Percentiles rank a stretch among this genome's conserved stretches.
phyloP scores from a whole-genome alignment of 2,329 filamentous ascomycete genomes.

The Hypoxylon sp. region DNA sequence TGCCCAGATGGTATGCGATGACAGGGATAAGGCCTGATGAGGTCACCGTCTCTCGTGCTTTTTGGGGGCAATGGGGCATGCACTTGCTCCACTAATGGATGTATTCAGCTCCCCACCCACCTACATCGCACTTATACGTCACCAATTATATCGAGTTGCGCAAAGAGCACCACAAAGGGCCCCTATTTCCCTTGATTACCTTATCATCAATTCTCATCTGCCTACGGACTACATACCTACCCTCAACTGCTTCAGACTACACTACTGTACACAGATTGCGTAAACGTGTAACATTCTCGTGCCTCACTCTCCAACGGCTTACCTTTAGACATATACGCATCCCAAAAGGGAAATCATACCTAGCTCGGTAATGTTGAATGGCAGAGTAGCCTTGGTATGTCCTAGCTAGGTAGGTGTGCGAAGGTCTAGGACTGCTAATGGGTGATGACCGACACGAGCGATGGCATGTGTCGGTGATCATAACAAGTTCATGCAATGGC shows the following conservation, averaged over 20 bases:
- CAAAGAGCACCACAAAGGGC: not conserved
- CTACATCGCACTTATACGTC: slow-evolving; percentile 23
- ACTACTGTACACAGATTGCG: not conserved
- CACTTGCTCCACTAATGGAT: no score
- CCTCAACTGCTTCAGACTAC: not conserved
- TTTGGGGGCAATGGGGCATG: slow-evolving; percentile 2
- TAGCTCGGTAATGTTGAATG: not conserved
- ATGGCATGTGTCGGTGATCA: slow-evolving; percentile 21
- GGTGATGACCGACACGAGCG: slow-evolving; percentile 20
- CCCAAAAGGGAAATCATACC: not conserved
- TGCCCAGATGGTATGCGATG: slow-evolving; percentile 31
- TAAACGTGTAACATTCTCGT: not conserved
- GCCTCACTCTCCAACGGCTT: not conserved
- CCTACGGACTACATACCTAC: no score
- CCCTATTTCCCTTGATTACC: slow-evolving; percentile 1
- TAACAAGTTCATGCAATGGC: slow-evolving; percentile 22
- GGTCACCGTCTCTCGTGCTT: slow-evolving; percentile 29
- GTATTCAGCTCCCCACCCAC: slow-evolving; percentile 24
- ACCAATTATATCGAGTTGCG: slow-evolving; percentile 10
- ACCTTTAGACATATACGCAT: not conserved
- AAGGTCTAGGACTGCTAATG: slow-evolving; percentile 3
- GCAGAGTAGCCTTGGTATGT: slow-evolving; percentile 5
- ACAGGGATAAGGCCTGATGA: slow-evolving; percentile 37
- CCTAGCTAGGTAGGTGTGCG: slow-evolving; percentile 9
- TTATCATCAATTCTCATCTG: no score